Evolutionary conservation across 179 eudicot species (phyloP), one percentile per base, ranked within the genome.

Genomic region (Camellia oleifera): DNA sequence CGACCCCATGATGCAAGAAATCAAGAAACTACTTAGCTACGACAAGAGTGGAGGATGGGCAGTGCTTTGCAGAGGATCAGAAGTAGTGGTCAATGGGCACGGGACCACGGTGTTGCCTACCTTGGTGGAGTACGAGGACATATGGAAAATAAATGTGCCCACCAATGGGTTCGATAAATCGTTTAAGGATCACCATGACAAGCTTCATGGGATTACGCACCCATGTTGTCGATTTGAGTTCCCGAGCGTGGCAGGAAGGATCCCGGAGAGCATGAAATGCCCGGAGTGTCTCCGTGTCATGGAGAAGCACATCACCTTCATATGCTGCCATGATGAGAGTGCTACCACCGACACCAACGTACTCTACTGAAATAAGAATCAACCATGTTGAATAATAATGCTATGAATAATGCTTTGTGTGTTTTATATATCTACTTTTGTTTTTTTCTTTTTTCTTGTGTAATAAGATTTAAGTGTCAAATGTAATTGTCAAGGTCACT

Each of bases 11-110:
- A 82, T 90, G 60, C 89, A 83, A 60, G 92, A 89, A 69, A 82
- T 90, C 48, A 90, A 90, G 85, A 92, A 88, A 68, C 80, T 92
- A 7, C 88, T 90, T 23, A 89, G 96, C 85, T 87, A 82, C 8
- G 96, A 90, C 82, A 87, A 85, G 88, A 44, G 79, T 17, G 91
- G 88, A 0, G 88, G 90, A 7, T 90, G 96, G 96, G 93, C 89
- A 7, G 50, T 90, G 50, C 79, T 92, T 2, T 84, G 88, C 78
- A 78, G 83, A 46, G 96, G 96, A 45, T 84, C 91, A 3, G 54
- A 62, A 12, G 87, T 91, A 17, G 42, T 88, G 1, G 81, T 82
- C 54, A 83, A 79, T 42, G 92, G 90, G 0, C 93, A 88, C 4
- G 88, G 86, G 0, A 60, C 85, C 5, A 77, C 87, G 0, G 76